Conservation (phyloP, 768 basidiomycete species). For the Polyporus arcularius region DNA sequence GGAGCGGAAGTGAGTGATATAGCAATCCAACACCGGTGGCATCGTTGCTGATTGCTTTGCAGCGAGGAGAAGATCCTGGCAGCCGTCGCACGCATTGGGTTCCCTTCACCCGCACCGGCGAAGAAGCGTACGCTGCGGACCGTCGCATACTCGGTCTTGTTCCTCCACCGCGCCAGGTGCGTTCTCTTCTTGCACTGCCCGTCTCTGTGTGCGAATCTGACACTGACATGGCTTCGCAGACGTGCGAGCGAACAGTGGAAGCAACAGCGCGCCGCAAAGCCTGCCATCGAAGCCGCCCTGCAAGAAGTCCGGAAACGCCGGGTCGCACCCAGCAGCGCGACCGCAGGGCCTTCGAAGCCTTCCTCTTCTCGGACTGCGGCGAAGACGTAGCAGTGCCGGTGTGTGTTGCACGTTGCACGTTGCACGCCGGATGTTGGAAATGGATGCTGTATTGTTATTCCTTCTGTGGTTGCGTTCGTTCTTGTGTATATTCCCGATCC, state of each 20-base stretch:
- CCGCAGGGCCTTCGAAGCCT: background rate
- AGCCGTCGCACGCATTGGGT: slow-evolving; percentile 76
- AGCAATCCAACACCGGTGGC: background rate
- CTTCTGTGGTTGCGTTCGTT: background rate
- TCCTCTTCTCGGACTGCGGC: background rate
- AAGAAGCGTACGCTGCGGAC: slow-evolving; percentile 53
- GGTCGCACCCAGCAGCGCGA: background rate
- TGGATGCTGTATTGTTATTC: background rate
- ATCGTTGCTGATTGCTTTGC: background rate
- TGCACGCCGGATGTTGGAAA: background rate
- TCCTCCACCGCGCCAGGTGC: slow-evolving; percentile 66
- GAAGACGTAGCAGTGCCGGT: background rate
- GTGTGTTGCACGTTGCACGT: too few species aligned
- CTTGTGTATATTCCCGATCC: background rate
- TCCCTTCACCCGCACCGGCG: slow-evolving; percentile 45
- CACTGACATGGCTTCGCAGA: slow-evolving; percentile 39
- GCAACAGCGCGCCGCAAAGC: slow-evolving; percentile 58
- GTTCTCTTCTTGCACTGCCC: slow-evolving; percentile 27
- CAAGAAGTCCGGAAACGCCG: slow-evolving; percentile 59
- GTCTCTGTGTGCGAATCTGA: background rate
- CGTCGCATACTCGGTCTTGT: slow-evolving; percentile 57
- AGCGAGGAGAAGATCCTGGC: slow-evolving; percentile 75
- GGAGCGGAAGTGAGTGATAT: slow-evolving; percentile 61
- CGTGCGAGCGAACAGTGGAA: slow-evolving; percentile 64
- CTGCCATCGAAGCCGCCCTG: slow-evolving; percentile 63